Percentiles rank a stretch among this genome's conserved stretches.
phyloP scores from a whole-genome alignment of 495 filamentous ascomycete species.

The Xylaria castorea region DNA sequence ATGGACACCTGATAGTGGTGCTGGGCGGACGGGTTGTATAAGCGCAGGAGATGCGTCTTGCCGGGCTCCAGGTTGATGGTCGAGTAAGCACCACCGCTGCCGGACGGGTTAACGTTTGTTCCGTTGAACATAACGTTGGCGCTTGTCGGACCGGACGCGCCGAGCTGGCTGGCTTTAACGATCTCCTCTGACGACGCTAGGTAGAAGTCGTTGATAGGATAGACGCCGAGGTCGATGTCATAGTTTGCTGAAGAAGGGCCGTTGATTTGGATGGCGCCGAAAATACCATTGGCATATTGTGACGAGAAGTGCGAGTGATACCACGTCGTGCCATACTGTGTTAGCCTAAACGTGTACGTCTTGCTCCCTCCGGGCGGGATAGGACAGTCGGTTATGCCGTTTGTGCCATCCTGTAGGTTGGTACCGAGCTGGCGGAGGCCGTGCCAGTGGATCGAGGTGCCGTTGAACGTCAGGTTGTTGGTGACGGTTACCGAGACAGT shows the following conservation, averaged over 20 bases:
- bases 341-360: conserved; percentile 59
- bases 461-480: conserved; percentile 50
- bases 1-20: neutral
- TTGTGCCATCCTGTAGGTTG: conserved; percentile 50
- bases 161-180: neutral
- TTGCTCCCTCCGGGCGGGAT: conserved; percentile 47
- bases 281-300: neutral
- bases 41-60: neutral
- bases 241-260: neutral
- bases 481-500: conserved; percentile 56
- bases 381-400: conserved; percentile 50
- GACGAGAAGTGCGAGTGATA: neutral
- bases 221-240: neutral
- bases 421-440: conserved; percentile 39
- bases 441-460: conserved; percentile 44
- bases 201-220: neutral
- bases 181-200: neutral
- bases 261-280: neutral
- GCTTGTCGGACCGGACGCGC: neutral
- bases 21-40: neutral
- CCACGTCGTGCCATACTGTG: conserved; percentile 61
- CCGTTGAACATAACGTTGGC: neutral
- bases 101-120: neutral
- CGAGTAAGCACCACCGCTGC: neutral
- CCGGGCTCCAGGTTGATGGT: neutral